Percentiles rank a stretch among this genome's conserved stretches.
phyloP scores from a whole-genome alignment of 2,329 filamentous ascomycete species.

The Neonectria coccinea region DNA sequence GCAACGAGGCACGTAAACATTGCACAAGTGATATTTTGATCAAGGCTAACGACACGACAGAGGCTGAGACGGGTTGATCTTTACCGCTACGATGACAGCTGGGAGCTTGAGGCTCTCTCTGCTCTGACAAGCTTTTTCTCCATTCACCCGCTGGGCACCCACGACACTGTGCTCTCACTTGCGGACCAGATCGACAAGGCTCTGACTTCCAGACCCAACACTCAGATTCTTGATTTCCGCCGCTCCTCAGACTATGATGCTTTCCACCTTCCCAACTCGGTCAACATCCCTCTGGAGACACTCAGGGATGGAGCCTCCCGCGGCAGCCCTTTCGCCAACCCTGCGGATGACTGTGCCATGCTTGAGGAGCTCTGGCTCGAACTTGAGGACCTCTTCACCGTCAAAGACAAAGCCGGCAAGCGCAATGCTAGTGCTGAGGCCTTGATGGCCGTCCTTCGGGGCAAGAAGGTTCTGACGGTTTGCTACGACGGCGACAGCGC shows the following conservation, averaged over 20 bases:
- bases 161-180: slow-evolving; percentile 42
- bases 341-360: slow-evolving; percentile 59
- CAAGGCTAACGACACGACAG: slow-evolving; percentile 48
- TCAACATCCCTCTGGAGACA: slow-evolving; percentile 59
- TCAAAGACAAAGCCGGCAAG: slow-evolving; percentile 45
- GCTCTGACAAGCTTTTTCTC: slow-evolving; percentile 53
- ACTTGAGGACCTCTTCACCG: slow-evolving; percentile 58
- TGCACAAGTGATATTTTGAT: fast-evolving
- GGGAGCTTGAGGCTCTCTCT: slow-evolving; percentile 59
- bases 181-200: slow-evolving; percentile 44
- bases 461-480: slow-evolving; percentile 58
- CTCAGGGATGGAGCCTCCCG: slow-evolving; percentile 45
- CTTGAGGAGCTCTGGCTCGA: slow-evolving; percentile 62
- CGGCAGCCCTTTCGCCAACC: slow-evolving; percentile 52
- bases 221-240: slow-evolving; percentile 59
- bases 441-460: slow-evolving; percentile 47
- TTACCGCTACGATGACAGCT: slow-evolving; percentile 66
- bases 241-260: slow-evolving; percentile 54
- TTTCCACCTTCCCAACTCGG: slow-evolving; percentile 59
- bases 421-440: slow-evolving; percentile 45
- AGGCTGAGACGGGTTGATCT: slow-evolving; percentile 61
- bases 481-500: slow-evolving; percentile 67
- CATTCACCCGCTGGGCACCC: slow-evolving; percentile 41
- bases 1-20: slow-evolving; percentile 50
- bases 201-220: slow-evolving; percentile 44